A percentile compares a stretch with the other conserved stretches of the same genome.
These are phyloP conservation scores for Malassezia arunalokei DNA, from an alignment of 1,284 basidiomycete species.

Conservation along the genomic window DNA sequence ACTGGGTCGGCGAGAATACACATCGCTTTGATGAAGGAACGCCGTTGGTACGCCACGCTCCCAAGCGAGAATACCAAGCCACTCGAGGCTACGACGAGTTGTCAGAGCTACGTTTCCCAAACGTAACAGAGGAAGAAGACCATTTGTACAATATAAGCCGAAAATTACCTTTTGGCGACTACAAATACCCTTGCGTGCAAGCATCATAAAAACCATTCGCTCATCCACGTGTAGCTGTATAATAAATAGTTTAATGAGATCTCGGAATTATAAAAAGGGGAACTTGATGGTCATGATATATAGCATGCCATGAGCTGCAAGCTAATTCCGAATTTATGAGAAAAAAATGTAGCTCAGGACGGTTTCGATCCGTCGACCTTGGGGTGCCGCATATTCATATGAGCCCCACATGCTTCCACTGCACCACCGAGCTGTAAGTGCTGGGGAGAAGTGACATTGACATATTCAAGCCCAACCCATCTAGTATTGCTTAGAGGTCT, in stretches of 20 bases:
- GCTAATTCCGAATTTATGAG: no score
- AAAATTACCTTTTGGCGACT: conserved; percentile 75
- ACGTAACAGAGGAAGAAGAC: conserved; percentile 54
- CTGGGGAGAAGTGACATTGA: not conserved
- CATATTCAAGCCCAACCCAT: not conserved
- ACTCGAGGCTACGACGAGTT: not conserved
- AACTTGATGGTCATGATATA: not conserved
- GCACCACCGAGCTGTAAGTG: conserved; percentile 16
- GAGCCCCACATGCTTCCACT: conserved; percentile 21
- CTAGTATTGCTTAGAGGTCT: no score
- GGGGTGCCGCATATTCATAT: conserved; percentile 19
- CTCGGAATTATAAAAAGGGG: not conserved
- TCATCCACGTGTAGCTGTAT: no score
- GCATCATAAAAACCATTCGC: not conserved
- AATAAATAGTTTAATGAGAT: no score
- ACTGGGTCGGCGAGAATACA: conserved; percentile 44
- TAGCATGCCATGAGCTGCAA: not conserved
- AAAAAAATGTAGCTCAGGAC: conserved; percentile 19
- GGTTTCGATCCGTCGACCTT: conserved; percentile 19
- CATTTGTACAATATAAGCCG: conserved; percentile 62
- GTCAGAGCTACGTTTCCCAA: conserved; percentile 50
- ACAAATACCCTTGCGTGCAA: conserved; percentile 58
- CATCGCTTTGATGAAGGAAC: conserved; percentile 25
- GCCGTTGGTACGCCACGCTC: conserved; percentile 14
- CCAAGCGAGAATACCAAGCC: conserved; percentile 15